Evolutionary conservation across 2,329 filamentous ascomycete genomes (phyloP).

Genomic region (Bipolaris victoriae): DNA sequence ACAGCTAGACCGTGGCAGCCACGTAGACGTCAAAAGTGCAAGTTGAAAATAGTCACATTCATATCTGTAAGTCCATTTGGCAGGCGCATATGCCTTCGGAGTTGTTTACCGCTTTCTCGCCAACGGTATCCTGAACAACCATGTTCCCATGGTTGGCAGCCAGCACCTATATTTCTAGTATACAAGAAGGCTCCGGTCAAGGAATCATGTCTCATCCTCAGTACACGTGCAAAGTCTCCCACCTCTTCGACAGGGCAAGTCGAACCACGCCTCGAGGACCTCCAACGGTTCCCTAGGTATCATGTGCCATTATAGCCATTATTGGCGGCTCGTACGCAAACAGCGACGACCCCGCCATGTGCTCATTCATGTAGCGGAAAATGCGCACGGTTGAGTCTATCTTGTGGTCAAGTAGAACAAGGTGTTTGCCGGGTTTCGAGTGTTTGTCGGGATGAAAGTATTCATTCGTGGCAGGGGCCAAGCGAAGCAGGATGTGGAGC

Average conservation of each 20-base stretch:
- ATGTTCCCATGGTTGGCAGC: too few relatives aligned
- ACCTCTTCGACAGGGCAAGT: neutral
- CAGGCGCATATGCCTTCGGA: neutral
- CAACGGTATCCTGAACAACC: too few relatives aligned
- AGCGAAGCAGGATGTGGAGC: neutral
- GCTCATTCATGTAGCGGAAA: neutral
- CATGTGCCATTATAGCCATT: neutral
- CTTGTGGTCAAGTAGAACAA: slow-evolving; percentile 1
- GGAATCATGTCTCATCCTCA: neutral
- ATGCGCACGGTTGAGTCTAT: neutral
- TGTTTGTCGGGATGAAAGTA: neutral
- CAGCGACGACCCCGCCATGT: slow-evolving; percentile 2
- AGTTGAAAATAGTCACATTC: neutral
- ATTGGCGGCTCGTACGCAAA: neutral
- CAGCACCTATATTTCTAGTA: too few relatives aligned
- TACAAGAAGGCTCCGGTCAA: too few relatives aligned
- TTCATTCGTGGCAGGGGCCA: neutral
- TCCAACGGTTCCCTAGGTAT: neutral
- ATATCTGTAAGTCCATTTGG: neutral
- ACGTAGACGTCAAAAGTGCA: neutral
- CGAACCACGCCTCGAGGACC: neutral
- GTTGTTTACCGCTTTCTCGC: neutral
- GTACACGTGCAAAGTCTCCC: neutral
- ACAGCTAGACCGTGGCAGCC: too few relatives aligned
- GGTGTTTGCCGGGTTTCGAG: neutral